Base-by-base conservation (phyloP, 2,329 filamentous ascomycete genomes). In the Decorospora gaudefroyi region DNA sequence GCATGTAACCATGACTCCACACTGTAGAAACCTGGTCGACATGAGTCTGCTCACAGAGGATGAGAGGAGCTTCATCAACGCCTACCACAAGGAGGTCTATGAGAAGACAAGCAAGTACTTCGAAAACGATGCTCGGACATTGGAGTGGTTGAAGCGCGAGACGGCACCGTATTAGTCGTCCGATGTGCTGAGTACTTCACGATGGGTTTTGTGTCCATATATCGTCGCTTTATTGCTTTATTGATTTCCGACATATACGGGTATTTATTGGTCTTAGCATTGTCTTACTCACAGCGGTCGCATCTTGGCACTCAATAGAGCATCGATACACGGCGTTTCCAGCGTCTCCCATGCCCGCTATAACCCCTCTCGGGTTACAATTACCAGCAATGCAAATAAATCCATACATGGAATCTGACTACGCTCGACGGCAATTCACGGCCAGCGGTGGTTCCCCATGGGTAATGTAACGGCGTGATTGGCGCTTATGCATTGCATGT, bases 1-100 rank as follows among this genome's bases (percentile, higher is more conserved):
- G 75, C 89, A 95, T 70, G 90, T 97, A 55, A 99, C 93, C 0
- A 90, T 99, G 90, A 90, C 92, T 12, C 93, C 93, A 0, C 90
- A 96, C 72, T 96, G 92, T 73, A 82, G 85, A 49, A 96, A 90
- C 50, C 75, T 99, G 53, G 90, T 96, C 53, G 88, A 97, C 60
- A 75, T 80, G 41, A 77, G 68, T 37, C 75, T 96, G 22, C 73
- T 99, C 56, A 90, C 84, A 0, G 75, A 77, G 4, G 77, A 75
- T 9, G 93, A 99, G 75, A 88, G 86, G 74, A 73, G 80, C 49
- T 99, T 92, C 88, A 74, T 99, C 56, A 95, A 97, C 62, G 78
- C 83, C 28, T 95, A 95, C 68, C 88, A 96, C 67, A 74, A 78
- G 22, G 85, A 93, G 68, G 85, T 99, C 11, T 81, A 84, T 69